phyloP scores from a whole-genome alignment of 2,329 filamentous ascomycete genomes.

The Meredithiella fracta region DNA sequence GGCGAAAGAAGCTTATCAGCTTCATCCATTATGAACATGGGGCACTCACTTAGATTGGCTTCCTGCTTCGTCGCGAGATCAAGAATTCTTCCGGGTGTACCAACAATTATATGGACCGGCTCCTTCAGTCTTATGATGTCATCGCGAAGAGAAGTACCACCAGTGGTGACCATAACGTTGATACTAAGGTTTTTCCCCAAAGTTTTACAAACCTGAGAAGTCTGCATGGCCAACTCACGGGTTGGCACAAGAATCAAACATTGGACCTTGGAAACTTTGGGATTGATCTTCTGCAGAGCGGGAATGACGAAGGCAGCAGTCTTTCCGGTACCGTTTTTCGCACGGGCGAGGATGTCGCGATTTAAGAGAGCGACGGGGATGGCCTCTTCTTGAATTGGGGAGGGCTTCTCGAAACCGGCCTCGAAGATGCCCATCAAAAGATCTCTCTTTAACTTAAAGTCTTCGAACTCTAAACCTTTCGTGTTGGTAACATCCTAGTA shows the following conservation, averaged over 20 bases:
- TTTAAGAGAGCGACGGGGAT: constrained; percentile 93
- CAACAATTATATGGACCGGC: constrained; percentile 91
- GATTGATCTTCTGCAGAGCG: constrained; percentile 86
- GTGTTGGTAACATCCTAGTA: constrained; percentile 88
- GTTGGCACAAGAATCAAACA: constrained; percentile 92
- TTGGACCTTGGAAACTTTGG: constrained; percentile 91
- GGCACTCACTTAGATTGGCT: constrained; percentile 86
- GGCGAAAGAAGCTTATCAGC: constrained; percentile 93
- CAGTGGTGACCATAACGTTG: constrained; percentile 98
- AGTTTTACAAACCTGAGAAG: constrained; percentile 97
- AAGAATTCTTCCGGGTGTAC: constrained; percentile 88
- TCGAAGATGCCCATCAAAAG: constrained; percentile 99
- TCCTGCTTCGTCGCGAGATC: constrained; percentile 94
- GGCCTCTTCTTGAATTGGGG: constrained; percentile 97
- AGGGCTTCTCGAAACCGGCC: constrained; percentile 96
- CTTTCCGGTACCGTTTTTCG: constrained; percentile 98
- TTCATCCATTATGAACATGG: constrained; percentile 99
- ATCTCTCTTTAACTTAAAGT: constrained; percentile 88
- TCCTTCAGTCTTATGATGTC: constrained; percentile 93
- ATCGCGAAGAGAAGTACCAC: constrained; percentile 85
- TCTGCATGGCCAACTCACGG: constrained; percentile 91
- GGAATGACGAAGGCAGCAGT: constrained; percentile 97
- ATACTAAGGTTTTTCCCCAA: constrained; percentile 91
- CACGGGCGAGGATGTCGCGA: constrained; percentile 84
- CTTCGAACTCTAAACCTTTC: constrained; percentile 93